Evolutionary conservation across 2,329 filamentous ascomycete species (phyloP).

Genomic region (Diaporthe capsici): DNA sequence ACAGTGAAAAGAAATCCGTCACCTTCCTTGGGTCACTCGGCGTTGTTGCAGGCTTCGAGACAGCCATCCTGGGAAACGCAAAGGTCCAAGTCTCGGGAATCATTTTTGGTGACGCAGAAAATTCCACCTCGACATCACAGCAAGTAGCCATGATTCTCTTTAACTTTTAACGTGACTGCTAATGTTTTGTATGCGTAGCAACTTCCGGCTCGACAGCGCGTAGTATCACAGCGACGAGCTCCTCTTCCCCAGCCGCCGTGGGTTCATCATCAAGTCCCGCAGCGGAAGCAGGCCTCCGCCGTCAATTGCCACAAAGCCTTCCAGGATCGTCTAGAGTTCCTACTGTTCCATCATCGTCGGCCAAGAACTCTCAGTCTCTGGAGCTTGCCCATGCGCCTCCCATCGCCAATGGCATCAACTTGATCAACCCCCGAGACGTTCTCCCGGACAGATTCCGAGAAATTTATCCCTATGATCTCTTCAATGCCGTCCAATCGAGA

Average conservation of each 20-base stretch:
- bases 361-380: neutral
- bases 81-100: neutral
- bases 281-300: constrained; percentile 18
- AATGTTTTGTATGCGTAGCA: neutral
- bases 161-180: neutral
- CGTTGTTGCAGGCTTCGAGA: neutral
- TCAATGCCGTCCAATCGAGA: constrained; percentile 88
- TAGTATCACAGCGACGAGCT: neutral
- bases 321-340: neutral
- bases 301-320: neutral
- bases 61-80: neutral
- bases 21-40: neutral
- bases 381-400: constrained; percentile 49
- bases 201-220: neutral
- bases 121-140: neutral
- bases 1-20: neutral
- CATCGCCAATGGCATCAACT: constrained; percentile 55
- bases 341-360: neutral
- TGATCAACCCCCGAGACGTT: constrained; percentile 60
- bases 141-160: neutral
- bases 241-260: constrained; percentile 1
- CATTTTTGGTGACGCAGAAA: neutral
- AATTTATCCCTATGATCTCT: constrained; percentile 80
- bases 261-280: constrained; percentile 27
- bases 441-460: constrained; percentile 79